Evolutionary conservation across 768 basidiomycete genomes (phyloP).

Genomic region (Pleurotus tuoliensis): DNA sequence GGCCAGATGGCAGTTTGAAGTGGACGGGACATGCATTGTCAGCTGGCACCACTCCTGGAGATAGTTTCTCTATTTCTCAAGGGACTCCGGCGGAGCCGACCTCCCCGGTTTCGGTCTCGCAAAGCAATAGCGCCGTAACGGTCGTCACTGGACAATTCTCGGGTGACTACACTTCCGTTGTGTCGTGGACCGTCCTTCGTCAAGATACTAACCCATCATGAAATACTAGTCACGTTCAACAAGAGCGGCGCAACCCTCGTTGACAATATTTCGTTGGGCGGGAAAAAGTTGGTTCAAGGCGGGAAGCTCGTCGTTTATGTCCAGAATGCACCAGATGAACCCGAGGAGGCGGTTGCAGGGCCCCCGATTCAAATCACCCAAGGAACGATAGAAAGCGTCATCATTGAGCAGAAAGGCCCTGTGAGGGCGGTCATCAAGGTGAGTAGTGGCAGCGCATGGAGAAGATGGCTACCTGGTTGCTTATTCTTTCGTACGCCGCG

Average conservation of each 20-base stretch:
- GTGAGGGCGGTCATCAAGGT: constrained; percentile 36
- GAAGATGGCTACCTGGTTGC: background rate
- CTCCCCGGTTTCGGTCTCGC: constrained; percentile 25
- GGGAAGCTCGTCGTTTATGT: constrained; percentile 27
- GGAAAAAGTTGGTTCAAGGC: constrained; percentile 23
- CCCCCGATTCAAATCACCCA: constrained; percentile 19
- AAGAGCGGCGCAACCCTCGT: constrained; percentile 27
- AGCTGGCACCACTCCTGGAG: constrained; percentile 20
- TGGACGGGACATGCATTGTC: constrained; percentile 36
- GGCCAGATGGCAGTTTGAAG: constrained; percentile 36
- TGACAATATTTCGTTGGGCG: constrained; percentile 24
- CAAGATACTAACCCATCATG: background rate
- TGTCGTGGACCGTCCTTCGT: background rate
- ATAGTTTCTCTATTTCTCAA: constrained; percentile 21
- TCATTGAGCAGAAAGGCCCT: constrained; percentile 31
- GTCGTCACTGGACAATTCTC: constrained; percentile 32
- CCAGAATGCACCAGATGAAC: constrained; percentile 30
- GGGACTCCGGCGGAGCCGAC: constrained; percentile 30
- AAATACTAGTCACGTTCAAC: constrained; percentile 24
- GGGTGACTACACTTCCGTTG: constrained; percentile 14
- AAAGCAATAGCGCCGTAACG: constrained; percentile 18
- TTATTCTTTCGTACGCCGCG: background rate
- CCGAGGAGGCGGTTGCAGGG: constrained; percentile 21
- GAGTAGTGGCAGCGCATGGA: background rate
- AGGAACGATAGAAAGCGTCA: constrained; percentile 25